Evolutionary conservation across 768 basidiomycete genomes (phyloP).

Genomic region (Baorangia bicolor): DNA sequence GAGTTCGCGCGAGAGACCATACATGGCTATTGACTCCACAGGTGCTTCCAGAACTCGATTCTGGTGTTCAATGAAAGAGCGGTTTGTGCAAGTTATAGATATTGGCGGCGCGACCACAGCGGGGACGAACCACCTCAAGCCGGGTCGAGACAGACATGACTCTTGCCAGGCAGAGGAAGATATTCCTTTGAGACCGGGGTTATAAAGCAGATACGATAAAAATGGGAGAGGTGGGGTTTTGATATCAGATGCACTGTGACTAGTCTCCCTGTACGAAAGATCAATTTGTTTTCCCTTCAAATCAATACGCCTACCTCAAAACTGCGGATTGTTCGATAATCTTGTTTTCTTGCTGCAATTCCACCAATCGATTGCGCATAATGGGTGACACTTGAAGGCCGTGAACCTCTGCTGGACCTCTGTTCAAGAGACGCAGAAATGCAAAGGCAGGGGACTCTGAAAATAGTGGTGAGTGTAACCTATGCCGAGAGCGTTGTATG

Average conservation of each 20-base stretch:
- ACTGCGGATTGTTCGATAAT: conserved; percentile 43
- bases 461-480: conserved; percentile 18
- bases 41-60: conserved; percentile 60
- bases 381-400: conserved; percentile 57
- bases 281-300: conserved; percentile 4
- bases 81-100: conserved; percentile 65
- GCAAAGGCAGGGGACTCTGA: conserved; percentile 61
- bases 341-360: conserved; percentile 43
- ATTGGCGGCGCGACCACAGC: conserved; percentile 84
- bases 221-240: conserved; percentile 16
- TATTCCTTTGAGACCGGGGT: conserved; percentile 57
- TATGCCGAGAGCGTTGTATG: neutral
- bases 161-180: conserved; percentile 57
- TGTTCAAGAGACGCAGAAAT: conserved; percentile 70
- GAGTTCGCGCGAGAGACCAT: conserved; percentile 73
- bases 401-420: conserved; percentile 65
- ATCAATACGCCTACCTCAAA: conserved; percentile 39
- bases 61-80: conserved; percentile 77
- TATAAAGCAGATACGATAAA: conserved; percentile 36
- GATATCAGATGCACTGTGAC: conserved; percentile 17
- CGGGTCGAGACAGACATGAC: conserved; percentile 81
- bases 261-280: conserved; percentile 20
- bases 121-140: conserved; percentile 85
- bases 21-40: conserved; percentile 73
- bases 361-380: conserved; percentile 53